Base-by-base conservation (phyloP, 306 rosid genomes). In the Arachis stenosperma region DNA sequence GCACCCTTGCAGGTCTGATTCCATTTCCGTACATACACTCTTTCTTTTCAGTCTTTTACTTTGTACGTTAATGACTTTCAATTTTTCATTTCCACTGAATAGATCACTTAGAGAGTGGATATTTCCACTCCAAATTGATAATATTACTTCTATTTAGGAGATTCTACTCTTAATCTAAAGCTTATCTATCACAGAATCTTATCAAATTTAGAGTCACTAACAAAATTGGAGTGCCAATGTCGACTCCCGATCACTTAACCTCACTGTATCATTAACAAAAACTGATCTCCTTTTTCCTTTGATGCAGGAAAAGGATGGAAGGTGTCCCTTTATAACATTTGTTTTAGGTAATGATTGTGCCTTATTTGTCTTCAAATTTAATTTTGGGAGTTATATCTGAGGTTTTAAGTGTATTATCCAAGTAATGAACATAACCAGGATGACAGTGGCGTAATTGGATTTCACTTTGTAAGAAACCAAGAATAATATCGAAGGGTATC, bases 301-400 rank as follows among this genome's bases (percentile, higher is more conserved):
- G 68, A 48, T 86, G 85, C 97, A 94, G 99, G 86, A 75, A 67
- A 87, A 80, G 40, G 73, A 44, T 67, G 75, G 71, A 44, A 9
- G 66, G 48, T 55, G 2, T 9, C 86, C 89, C 5, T 67, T 83
- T 78, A 81, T 94, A 74, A 77, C 96, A 54, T 94, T 91, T 81
- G 99, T 94, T 58, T 77, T 94, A 87, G 99, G 99, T 94, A 88
- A 88, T 43, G 56, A 22, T 54, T 53, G 30, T 52, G 11, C 70
- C 33, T 65, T 46, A 53, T 2, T 14, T 63, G 27, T 70, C 47
- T 70, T 67, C 75, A 74, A 67, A 52, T 71, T 59, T 60, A 76
- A 60, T 50, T 48, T 54, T 67, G 53, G 64, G 9, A 53, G 60
- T 36, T 53, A 67, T 48, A 65, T 30, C 43, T 59, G 65, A 58